Percentiles rank a stretch among this genome's conserved stretches.
phyloP scores from a whole-genome alignment of 148 eudicot species.

The Selenicereus undatus region DNA sequence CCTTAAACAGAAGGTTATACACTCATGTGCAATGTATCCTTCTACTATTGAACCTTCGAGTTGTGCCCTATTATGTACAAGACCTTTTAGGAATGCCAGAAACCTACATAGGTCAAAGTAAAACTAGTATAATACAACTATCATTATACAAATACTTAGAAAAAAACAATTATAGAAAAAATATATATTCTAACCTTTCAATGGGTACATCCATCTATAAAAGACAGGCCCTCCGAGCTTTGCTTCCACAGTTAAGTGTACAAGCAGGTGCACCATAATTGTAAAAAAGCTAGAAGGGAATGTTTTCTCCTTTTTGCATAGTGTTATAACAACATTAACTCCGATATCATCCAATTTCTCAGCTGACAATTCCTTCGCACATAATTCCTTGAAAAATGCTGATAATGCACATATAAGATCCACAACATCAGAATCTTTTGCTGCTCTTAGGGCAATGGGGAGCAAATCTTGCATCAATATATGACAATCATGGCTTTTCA shows the following conservation, averaged over 20 bases:
- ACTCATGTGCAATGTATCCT: neutral
- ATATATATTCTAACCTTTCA: neutral
- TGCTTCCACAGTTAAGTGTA: neutral
- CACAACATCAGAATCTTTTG: no score
- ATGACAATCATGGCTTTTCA: no score
- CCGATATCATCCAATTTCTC: no score
- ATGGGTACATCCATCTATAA: constrained; percentile 1
- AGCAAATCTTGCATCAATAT: no score
- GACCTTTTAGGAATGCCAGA: neutral
- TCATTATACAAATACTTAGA: neutral
- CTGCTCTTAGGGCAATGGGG: no score
- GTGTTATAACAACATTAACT: no score
- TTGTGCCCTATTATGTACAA: neutral
- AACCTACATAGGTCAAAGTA: neutral
- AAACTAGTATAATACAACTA: neutral
- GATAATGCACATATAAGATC: no score
- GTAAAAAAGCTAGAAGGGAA: no score
- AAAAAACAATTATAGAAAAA: neutral
- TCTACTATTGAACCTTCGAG: neutral
- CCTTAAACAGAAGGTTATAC: neutral
- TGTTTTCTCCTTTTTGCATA: no score
- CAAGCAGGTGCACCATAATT: neutral
- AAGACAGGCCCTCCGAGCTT: neutral
- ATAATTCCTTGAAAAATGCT: no score
- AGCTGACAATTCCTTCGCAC: no score